Percentiles rank a stretch among this genome's conserved stretches.
Conservation (phyloP, 169 alveolate genomes). For the Toxoplasma gondii region DNA sequence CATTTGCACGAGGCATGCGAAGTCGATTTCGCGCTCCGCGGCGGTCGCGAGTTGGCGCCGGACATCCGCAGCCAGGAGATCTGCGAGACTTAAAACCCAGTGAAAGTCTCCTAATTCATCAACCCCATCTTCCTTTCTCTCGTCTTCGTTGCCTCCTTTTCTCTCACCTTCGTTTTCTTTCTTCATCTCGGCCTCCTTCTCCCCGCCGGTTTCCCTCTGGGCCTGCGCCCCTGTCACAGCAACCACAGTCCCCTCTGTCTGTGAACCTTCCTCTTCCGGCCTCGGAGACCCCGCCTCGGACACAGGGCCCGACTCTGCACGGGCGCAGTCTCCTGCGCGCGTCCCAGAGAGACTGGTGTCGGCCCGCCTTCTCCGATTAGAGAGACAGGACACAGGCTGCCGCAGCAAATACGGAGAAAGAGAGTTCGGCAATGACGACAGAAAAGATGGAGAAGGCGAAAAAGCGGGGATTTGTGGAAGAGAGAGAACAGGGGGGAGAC, state of each 20-base stretch:
- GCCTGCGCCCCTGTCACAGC: background rate
- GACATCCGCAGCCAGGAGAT: background rate
- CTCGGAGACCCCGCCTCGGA: background rate
- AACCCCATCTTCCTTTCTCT: background rate
- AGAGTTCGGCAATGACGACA: background rate
- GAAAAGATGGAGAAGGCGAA: background rate
- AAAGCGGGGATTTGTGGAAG: background rate
- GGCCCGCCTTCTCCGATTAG: background rate
- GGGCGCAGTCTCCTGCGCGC: background rate
- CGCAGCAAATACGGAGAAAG: background rate
- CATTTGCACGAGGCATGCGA: constrained; percentile 3
- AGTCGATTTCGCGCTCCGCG: constrained; percentile 32
- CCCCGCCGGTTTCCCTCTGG: background rate
- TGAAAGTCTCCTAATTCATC: background rate
- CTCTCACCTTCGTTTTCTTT: background rate
- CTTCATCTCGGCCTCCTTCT: background rate
- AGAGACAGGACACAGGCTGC: background rate
- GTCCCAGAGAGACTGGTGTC: background rate
- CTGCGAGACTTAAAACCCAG: background rate
- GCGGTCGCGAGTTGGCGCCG: constrained; percentile 13
- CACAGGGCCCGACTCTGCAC: background rate
- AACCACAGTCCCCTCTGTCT: background rate
- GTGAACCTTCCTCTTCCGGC: background rate
- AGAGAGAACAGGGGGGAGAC: background rate
- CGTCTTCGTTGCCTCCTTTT: background rate